Evolutionary conservation across 176 grass and related monocot species (phyloP).

Genomic region (Bromus sterilis): DNA sequence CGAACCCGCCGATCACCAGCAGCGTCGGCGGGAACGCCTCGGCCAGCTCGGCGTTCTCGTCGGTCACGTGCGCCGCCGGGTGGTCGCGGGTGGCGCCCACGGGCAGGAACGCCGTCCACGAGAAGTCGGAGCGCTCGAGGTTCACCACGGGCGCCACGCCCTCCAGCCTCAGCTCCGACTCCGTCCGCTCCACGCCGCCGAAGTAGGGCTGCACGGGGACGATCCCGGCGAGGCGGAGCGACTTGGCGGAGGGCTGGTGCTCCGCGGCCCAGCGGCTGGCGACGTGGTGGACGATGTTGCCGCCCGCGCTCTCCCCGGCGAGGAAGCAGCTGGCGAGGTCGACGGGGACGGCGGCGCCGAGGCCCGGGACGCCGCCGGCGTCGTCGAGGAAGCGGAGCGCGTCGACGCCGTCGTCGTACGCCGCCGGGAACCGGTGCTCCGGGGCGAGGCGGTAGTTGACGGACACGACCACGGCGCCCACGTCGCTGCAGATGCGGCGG

Average conservation of each 20-base stretch:
- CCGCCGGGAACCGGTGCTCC: background rate
- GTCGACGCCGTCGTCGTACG: conserved; percentile 4
- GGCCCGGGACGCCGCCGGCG: background rate
- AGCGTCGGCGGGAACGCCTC: conserved; percentile 24
- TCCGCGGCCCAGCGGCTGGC: conserved; percentile 39
- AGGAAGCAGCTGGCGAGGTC: conserved; percentile 51
- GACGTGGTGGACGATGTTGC: conserved; percentile 65
- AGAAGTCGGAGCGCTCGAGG: conserved; percentile 7
- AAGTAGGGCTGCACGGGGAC: conserved; percentile 10
- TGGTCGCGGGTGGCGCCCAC: conserved; percentile 5
- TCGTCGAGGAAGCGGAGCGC: background rate
- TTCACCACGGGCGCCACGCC: conserved; percentile 5
- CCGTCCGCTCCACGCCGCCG: background rate
- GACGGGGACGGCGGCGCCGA: background rate
- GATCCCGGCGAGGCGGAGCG: background rate
- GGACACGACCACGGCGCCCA: conserved; percentile 22
- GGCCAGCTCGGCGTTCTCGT: conserved; percentile 21
- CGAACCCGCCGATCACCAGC: conserved; percentile 25
- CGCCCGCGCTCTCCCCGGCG: conserved; percentile 64
- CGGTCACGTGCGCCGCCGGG: background rate
- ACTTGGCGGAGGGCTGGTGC: background rate
- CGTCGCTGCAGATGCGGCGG: conserved; percentile 30
- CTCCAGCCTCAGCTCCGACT: background rate
- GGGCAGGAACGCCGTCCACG: background rate
- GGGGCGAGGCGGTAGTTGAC: conserved; percentile 10